Conservation (phyloP, 495 filamentous ascomycete species). For the Penicillium angulare region DNA sequence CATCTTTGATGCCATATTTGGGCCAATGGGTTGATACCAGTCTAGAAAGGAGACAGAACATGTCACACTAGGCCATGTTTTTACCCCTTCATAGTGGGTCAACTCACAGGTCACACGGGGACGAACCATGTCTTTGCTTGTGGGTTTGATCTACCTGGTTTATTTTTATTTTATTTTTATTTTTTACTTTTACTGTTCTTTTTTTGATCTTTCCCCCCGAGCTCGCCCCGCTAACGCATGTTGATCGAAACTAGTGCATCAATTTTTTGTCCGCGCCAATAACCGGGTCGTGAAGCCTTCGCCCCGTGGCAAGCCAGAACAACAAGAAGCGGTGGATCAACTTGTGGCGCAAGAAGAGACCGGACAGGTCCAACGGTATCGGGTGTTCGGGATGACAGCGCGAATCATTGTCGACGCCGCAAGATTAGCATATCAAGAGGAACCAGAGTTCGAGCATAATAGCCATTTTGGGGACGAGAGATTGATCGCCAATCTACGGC, state of each 20-base stretch:
- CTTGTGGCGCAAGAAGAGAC: slow-evolving; percentile 44
- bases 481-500: slow-evolving; percentile 62
- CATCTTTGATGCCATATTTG: too few species aligned
- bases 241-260: slow-evolving; percentile 58
- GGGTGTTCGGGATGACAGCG: slow-evolving; percentile 92
- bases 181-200: neutral
- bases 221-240: neutral
- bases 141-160: too few species aligned
- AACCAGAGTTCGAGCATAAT: slow-evolving; percentile 84
- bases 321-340: slow-evolving; percentile 29
- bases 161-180: too few species aligned
- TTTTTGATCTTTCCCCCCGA: neutral
- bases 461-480: slow-evolving; percentile 76
- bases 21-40: neutral
- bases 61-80: too few species aligned
- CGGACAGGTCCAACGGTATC: slow-evolving; percentile 54
- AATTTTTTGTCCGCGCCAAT: slow-evolving; percentile 73
- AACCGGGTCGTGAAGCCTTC: slow-evolving; percentile 55
- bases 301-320: slow-evolving; percentile 6
- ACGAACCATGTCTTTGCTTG: neutral
- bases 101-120: too few species aligned
- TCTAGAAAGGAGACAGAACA: neutral
- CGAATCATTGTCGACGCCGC: slow-evolving; percentile 84
- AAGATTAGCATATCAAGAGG: slow-evolving; percentile 72
- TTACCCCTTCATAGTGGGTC: too few species aligned